phyloP scores from a whole-genome alignment of 2,329 filamentous ascomycete genomes.

The Cercospora citrullina region DNA sequence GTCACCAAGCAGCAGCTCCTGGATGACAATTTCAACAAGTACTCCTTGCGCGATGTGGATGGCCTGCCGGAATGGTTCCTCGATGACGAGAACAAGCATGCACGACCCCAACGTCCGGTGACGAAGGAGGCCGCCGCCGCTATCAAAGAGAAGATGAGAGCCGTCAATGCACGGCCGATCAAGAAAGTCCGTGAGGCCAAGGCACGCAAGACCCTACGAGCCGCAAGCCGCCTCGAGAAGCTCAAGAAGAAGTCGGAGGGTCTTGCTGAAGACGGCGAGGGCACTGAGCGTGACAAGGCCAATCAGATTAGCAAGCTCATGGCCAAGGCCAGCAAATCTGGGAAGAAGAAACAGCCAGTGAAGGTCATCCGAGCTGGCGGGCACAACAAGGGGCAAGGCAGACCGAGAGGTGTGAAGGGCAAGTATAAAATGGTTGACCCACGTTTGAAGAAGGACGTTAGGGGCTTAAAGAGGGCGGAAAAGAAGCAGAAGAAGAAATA shows the following conservation, averaged over 20 bases:
- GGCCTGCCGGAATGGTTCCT: constrained; percentile 97
- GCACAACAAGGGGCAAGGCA: constrained; percentile 78
- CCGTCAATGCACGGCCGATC: constrained; percentile 92
- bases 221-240: constrained; percentile 87
- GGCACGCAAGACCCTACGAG: constrained; percentile 95
- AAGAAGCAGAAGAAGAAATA: constrained; percentile 57
- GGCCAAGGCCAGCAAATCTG: constrained; percentile 67
- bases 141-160: constrained; percentile 91
- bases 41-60: constrained; percentile 84
- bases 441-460: constrained; percentile 92
- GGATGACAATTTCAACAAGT: constrained; percentile 93
- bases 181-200: constrained; percentile 98
- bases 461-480: constrained; percentile 76
- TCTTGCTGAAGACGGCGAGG: constrained; percentile 76
- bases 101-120: constrained; percentile 83
- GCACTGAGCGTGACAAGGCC: constrained; percentile 84
- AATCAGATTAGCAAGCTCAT: constrained; percentile 79
- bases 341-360: constrained; percentile 74
- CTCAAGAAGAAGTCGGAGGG: constrained; percentile 95
- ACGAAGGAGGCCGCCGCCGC: constrained; percentile 84
- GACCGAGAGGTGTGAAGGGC: constrained; percentile 89
- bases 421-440: constrained; percentile 97
- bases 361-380: constrained; percentile 88
- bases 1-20: constrained; percentile 76
- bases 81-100: constrained; percentile 84